phyloP scores from a whole-genome alignment of 768 basidiomycete species.

The Amanita fuliginea region DNA sequence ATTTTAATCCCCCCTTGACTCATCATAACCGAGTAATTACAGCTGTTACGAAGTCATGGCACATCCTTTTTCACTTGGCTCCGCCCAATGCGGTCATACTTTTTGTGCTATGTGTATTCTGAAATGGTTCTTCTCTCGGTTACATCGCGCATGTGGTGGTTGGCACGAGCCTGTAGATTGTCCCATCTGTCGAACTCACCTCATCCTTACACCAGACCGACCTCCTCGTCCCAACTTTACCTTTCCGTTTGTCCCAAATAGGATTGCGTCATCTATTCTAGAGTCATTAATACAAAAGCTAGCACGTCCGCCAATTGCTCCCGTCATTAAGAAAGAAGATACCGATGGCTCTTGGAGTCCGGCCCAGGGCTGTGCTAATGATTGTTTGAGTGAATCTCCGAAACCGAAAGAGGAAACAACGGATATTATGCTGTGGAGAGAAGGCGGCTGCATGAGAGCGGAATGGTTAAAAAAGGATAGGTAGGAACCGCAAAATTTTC shows the following conservation, averaged over 20 bases:
- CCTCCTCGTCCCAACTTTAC: constrained; percentile 37
- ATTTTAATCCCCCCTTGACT: not conserved
- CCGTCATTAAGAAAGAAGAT: constrained; percentile 31
- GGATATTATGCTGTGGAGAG: constrained; percentile 31
- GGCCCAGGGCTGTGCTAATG: constrained; percentile 18
- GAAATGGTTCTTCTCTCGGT: constrained; percentile 58
- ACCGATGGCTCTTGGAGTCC: constrained; percentile 25
- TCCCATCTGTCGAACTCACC: constrained; percentile 49
- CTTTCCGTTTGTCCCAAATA: constrained; percentile 57
- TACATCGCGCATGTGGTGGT: constrained; percentile 49
- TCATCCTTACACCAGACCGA: constrained; percentile 40
- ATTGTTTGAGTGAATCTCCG: constrained; percentile 21
- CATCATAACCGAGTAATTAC: too few relatives aligned
- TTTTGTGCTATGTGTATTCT: constrained; percentile 59
- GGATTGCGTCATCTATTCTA: constrained; percentile 40
- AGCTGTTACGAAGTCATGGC: constrained; percentile 63
- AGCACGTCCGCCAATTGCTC: constrained; percentile 20
- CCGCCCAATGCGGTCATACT: constrained; percentile 52
- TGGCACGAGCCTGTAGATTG: constrained; percentile 65
- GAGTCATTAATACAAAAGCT: constrained; percentile 43
- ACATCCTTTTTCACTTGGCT: constrained; percentile 44
- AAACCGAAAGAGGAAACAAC: constrained; percentile 25
- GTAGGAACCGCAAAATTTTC: constrained; percentile 19
- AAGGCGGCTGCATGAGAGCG: constrained; percentile 33
- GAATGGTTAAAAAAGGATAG: constrained; percentile 54